A percentile compares a stretch with the other conserved stretches of the same genome.
Evolutionary conservation across 2,329 filamentous ascomycete species (phyloP).

Genomic region (Trichoderma atrobrunneum): DNA sequence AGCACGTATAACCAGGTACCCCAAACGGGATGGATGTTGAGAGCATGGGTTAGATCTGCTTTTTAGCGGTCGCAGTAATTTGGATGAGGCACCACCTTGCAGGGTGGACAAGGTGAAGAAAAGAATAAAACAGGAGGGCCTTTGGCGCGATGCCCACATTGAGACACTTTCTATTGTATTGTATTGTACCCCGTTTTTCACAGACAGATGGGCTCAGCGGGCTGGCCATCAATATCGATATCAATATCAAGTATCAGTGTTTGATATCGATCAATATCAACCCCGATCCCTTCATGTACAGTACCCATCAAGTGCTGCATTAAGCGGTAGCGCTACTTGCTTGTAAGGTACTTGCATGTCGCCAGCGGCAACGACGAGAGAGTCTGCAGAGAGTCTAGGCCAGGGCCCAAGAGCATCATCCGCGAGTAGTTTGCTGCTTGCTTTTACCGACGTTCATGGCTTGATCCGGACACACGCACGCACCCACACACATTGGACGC

Average conservation of each 20-base stretch:
- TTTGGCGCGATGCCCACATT: not conserved
- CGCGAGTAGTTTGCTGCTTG: not conserved
- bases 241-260: not conserved
- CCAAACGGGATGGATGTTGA: conserved; percentile 8
- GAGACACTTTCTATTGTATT: not conserved
- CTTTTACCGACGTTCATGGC: not conserved
- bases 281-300: not conserved
- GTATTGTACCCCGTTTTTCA: not conserved
- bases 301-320: not conserved
- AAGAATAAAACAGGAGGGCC: not conserved
- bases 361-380: not conserved
- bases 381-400: not conserved
- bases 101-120: not conserved
- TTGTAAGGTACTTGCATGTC: not conserved
- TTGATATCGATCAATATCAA: not conserved
- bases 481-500: not conserved
- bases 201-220: not conserved
- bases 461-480: conserved; percentile 3
- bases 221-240: not conserved
- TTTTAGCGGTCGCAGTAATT: not conserved
- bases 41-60: conserved; percentile 1
- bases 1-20: not conserved
- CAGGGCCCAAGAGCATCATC: not conserved
- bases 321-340: not conserved
- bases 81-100: not conserved